Conservation (phyloP, 2,329 filamentous ascomycete species). For the Orbilia quercus region DNA sequence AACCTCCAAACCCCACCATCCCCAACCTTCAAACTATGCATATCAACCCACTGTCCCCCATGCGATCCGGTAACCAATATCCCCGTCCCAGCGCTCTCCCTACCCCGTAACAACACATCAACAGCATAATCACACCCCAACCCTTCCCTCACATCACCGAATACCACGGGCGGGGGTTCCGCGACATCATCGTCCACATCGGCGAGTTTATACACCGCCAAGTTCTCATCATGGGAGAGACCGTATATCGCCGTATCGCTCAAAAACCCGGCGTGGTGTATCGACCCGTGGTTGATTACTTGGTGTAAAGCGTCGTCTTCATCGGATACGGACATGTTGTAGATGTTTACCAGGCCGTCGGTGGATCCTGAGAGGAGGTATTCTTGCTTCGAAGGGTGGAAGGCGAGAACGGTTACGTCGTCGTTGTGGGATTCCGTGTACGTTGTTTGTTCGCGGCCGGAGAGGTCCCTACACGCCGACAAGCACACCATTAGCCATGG, state of each 20-base stretch:
- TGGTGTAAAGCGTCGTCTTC: slow-evolving; percentile 78
- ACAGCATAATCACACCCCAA: slow-evolving; percentile 79
- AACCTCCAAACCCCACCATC: slow-evolving; percentile 67
- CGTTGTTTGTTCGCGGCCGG: slow-evolving; percentile 63
- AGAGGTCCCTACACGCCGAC: slow-evolving; percentile 52
- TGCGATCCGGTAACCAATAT: slow-evolving; percentile 55
- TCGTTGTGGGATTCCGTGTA: slow-evolving; percentile 76
- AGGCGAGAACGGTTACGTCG: slow-evolving; percentile 72
- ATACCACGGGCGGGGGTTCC: slow-evolving; percentile 66
- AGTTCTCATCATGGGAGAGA: slow-evolving; percentile 80
- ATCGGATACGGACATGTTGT: slow-evolving; percentile 72
- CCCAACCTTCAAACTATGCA: slow-evolving; percentile 71
- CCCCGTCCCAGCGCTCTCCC: slow-evolving; percentile 67
- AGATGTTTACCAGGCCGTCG: slow-evolving; percentile 81
- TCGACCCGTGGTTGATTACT: slow-evolving; percentile 80
- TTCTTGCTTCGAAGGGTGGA: slow-evolving; percentile 71
- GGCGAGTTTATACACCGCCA: slow-evolving; percentile 77
- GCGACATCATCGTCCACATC: slow-evolving; percentile 72
- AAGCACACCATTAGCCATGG: slow-evolving; percentile 70
- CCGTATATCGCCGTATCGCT: slow-evolving; percentile 73
- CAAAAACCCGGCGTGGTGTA: slow-evolving; percentile 80
- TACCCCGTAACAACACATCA: slow-evolving; percentile 72
- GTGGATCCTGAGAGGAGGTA: slow-evolving; percentile 80
- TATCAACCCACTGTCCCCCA: slow-evolving; percentile 70
- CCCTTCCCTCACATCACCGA: slow-evolving; percentile 76